Evolutionary conservation across 1,139 yeast species (phyloP), one percentile per base, ranked within the genome.

Genomic region (Hansenula lynferdii): DNA sequence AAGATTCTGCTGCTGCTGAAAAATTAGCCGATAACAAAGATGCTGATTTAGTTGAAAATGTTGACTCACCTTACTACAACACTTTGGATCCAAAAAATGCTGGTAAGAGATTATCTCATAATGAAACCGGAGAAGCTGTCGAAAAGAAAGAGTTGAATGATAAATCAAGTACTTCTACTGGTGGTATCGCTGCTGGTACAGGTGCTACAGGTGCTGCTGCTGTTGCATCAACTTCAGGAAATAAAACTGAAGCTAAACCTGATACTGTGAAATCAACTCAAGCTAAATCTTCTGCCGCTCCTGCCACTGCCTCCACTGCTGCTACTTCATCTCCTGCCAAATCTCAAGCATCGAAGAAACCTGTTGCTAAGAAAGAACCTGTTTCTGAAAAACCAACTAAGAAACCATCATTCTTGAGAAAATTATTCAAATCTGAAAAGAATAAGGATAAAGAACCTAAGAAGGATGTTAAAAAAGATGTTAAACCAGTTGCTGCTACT

Each of bases 71-170:
- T 5, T 30, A 23, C 18, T 31, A 31, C 12, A 31, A 22, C 8
- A 19, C 31, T 28, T 31, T 31, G 17, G 34, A 31, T 23, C 34
- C 34, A 31, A 31, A 31, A 20, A 31, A 18, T 10, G 27, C 34
- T 31, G 19, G 28, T 12, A 31, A 31, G 12, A 22, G 27, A 31
- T 31, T 31, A 8, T 22, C 34, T 12, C 27, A 16, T 9, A 23
- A n/a, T n/a, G n/a, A n/a, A n/a, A n/a, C n/a, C n/a, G n/a, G 17
- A 10, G 26, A 23, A 6, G 6, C 20, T 10, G 10, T 6, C 6
- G 31, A 28, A 18, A 14, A 27, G 20, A 16, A 27, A 6, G 17
- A 27, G 8, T 5, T 17, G 28, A 14, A 3, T 9, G 6, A 15
- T 3, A 14, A 7, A 6, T 21, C 25, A 11, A 8, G 6, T 12